Percentiles rank a stretch among this genome's conserved stretches.
Evolutionary conservation across 495 filamentous ascomycete genomes (phyloP).

Genomic region (Aspergillus bridgeri): DNA sequence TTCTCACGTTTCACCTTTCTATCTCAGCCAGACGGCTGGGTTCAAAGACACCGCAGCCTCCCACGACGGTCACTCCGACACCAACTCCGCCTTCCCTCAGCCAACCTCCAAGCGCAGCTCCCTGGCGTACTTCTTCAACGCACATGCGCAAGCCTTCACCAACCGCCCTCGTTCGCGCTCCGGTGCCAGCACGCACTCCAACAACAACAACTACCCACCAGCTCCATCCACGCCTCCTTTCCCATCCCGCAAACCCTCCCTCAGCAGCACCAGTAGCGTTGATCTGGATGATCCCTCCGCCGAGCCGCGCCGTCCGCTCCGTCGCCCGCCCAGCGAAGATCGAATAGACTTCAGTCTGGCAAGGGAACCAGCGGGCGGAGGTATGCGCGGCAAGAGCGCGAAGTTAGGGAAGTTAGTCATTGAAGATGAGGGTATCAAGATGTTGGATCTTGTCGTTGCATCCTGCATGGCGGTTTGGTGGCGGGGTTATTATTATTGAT

Average conservation of each 20-base stretch:
- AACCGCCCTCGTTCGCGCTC: slow-evolving; percentile 6
- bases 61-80: not conserved
- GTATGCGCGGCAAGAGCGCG: slow-evolving; percentile 75
- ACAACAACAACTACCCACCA: not conserved
- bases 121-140: slow-evolving; percentile 10
- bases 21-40: slow-evolving; percentile 22
- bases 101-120: slow-evolving; percentile 3
- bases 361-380: slow-evolving; percentile 74
- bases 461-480: slow-evolving; percentile 92
- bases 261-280: slow-evolving; percentile 7
- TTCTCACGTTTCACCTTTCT: slow-evolving; percentile 25
- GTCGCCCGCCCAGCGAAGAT: slow-evolving; percentile 28
- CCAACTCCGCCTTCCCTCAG: not conserved
- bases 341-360: slow-evolving; percentile 70
- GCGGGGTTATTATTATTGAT: slow-evolving; percentile 70
- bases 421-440: slow-evolving; percentile 87
- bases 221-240: not conserved
- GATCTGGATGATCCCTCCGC: slow-evolving; percentile 5
- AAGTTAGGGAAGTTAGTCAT: slow-evolving; percentile 93
- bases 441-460: slow-evolving; percentile 90
- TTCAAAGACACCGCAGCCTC: slow-evolving; percentile 11
- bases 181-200: slow-evolving; percentile 1
- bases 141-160: not conserved
- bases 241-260: not conserved
- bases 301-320: slow-evolving; percentile 15